Evolutionary conservation across 106 monocot species (phyloP).

Genomic region (Dendrobium huoshanense): DNA sequence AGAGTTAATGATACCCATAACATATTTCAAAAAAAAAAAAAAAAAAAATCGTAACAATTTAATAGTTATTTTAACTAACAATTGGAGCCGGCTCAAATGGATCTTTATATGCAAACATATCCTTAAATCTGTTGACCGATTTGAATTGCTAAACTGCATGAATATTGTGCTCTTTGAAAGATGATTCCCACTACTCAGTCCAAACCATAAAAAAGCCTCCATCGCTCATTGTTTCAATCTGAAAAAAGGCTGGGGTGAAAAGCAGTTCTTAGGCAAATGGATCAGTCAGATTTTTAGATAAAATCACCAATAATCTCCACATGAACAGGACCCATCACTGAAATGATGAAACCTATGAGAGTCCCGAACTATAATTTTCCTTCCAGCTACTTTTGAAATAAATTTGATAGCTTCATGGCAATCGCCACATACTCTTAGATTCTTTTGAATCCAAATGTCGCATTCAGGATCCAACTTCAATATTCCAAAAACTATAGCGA

Average conservation of each 20-base stretch:
- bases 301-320: constrained; percentile 40
- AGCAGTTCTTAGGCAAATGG: neutral
- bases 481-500: constrained; percentile 35
- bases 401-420: constrained; percentile 34
- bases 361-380: constrained; percentile 27
- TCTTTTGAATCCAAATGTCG: constrained; percentile 20
- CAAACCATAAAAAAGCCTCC: neutral
- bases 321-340: constrained; percentile 24
- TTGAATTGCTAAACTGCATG: neutral
- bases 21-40: too few species aligned
- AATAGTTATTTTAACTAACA: too few species aligned
- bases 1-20: too few species aligned
- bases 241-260: neutral
- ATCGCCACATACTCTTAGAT: constrained; percentile 42
- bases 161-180: neutral
- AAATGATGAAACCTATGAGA: constrained; percentile 41
- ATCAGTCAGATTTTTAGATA: neutral
- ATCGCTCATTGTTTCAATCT: neutral
- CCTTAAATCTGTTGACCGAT: neutral
- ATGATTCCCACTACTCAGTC: neutral
- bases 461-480: constrained; percentile 14
- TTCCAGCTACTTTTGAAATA: constrained; percentile 21
- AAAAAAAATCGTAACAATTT: too few species aligned
- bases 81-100: too few species aligned
- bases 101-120: too few species aligned